A percentile compares a stretch with the other conserved stretches of the same genome.
Evolutionary conservation across 2,329 filamentous ascomycete genomes (phyloP).

Genomic region (Phoma sp.): DNA sequence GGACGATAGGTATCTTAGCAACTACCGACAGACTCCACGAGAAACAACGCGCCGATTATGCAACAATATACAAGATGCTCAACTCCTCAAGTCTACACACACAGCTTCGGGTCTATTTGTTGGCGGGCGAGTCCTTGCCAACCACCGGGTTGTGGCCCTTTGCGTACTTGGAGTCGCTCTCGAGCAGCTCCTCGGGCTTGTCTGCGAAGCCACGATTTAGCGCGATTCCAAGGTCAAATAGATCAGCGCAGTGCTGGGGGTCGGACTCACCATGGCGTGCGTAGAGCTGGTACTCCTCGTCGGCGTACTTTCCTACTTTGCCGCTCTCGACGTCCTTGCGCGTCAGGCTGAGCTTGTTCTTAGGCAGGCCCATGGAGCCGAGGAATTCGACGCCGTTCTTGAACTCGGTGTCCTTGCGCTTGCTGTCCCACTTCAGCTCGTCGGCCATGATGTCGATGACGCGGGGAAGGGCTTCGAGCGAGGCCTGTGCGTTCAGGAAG

Average conservation of each 20-base stretch:
- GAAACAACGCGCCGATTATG: slow-evolving; percentile 17
- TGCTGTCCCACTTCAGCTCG: slow-evolving; percentile 78
- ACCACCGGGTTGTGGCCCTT: slow-evolving; percentile 55
- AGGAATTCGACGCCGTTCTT: slow-evolving; percentile 68
- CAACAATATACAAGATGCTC: slow-evolving; percentile 17
- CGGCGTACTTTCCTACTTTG: slow-evolving; percentile 49
- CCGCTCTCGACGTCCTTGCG: slow-evolving; percentile 66
- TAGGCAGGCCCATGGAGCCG: slow-evolving; percentile 67
- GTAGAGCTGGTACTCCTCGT: slow-evolving; percentile 58
- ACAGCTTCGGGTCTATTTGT: slow-evolving; percentile 50
- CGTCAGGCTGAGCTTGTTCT: slow-evolving; percentile 61
- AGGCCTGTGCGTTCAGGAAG: slow-evolving; percentile 90
- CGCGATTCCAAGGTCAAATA: slow-evolving; percentile 31
- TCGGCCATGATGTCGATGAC: slow-evolving; percentile 90
- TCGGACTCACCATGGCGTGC: slow-evolving; percentile 55
- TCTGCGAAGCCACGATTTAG: slow-evolving; percentile 48
- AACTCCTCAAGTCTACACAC: neutral
- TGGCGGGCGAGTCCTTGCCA: slow-evolving; percentile 53
- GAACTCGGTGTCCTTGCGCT: slow-evolving; percentile 81
- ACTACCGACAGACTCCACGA: slow-evolving; percentile 9
- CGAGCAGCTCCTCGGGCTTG: slow-evolving; percentile 60
- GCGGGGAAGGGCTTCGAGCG: slow-evolving; percentile 80
- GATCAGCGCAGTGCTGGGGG: slow-evolving; percentile 20
- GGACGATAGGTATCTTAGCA: slow-evolving; percentile 9
- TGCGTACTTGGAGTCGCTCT: slow-evolving; percentile 56